Conservation (phyloP, 805 yeast species). For the Hanseniaspora vineae region DNA sequence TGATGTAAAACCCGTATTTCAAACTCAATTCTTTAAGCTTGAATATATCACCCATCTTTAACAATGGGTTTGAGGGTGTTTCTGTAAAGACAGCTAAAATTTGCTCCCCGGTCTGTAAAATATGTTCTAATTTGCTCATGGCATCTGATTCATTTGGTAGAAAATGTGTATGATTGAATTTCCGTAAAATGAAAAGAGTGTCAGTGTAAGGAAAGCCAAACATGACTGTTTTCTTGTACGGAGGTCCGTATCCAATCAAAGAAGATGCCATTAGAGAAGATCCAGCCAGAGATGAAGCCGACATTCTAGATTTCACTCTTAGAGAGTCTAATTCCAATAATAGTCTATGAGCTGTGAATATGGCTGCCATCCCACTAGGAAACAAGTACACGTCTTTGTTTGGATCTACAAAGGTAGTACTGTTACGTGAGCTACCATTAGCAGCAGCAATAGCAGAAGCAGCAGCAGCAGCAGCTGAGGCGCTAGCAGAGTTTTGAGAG, state of each 20-base stretch:
- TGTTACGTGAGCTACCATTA: too few species aligned
- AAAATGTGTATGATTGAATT: slow-evolving; percentile 87
- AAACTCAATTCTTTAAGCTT: slow-evolving; percentile 55
- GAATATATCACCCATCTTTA: slow-evolving; percentile 68
- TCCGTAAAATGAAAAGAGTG: slow-evolving; percentile 69
- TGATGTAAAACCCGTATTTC: slow-evolving; percentile 60
- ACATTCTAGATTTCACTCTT: slow-evolving; percentile 19
- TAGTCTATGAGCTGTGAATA: slow-evolving; percentile 67
- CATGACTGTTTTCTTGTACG: slow-evolving; percentile 59
- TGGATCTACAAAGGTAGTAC: slow-evolving; percentile 10
- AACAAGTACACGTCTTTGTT: slow-evolving; percentile 69
- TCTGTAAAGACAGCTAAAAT: slow-evolving; percentile 80
- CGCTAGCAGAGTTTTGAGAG: too few species aligned
- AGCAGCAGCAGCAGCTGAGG: too few species aligned
- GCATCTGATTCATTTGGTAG: slow-evolving; percentile 65
- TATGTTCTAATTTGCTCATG: slow-evolving; percentile 42
- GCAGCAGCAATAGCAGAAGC: too few species aligned
- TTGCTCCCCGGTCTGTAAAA: slow-evolving; percentile 49
- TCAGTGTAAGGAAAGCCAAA: slow-evolving; percentile 96
- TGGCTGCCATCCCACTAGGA: slow-evolving; percentile 89
- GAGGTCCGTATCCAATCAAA: slow-evolving; percentile 17
- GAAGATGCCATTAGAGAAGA: slow-evolving; percentile 1
- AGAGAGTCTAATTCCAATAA: slow-evolving; percentile 26
- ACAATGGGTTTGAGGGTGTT: slow-evolving; percentile 88
- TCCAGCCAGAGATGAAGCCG: slow-evolving; percentile 1